Evolutionary conservation across 73 alveolate species (phyloP).

Genomic region (Paramecium tetraurelia): DNA sequence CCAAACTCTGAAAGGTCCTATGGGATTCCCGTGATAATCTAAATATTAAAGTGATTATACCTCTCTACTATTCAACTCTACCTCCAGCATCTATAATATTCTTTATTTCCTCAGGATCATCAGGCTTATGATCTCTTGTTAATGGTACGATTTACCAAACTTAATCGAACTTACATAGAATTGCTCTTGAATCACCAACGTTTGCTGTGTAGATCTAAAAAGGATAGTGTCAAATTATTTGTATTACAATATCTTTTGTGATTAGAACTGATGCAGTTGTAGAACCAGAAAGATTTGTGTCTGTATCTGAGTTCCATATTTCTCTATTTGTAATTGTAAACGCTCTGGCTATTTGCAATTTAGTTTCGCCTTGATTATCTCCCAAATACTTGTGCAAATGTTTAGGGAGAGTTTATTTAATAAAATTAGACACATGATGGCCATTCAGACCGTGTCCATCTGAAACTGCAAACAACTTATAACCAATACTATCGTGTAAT

Average conservation of each 20-base stretch:
- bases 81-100: slow-evolving; percentile 77
- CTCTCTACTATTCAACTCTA: slow-evolving; percentile 67
- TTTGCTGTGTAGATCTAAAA: slow-evolving; percentile 1
- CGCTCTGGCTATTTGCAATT: neutral
- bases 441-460: slow-evolving; percentile 98
- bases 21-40: slow-evolving; percentile 69
- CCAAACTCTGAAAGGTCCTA: slow-evolving; percentile 97
- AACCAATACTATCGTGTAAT: neutral
- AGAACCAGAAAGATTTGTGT: slow-evolving; percentile 67
- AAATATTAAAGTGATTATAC: neutral
- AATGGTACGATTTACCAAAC: slow-evolving; percentile 70
- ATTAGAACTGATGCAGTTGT: slow-evolving; percentile 74
- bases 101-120: slow-evolving; percentile 72
- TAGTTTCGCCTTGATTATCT: neutral
- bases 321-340: slow-evolving; percentile 49
- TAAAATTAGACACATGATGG: slow-evolving; percentile 84
- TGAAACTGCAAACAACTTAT: slow-evolving; percentile 82
- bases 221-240: neutral
- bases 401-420: slow-evolving; percentile 72
- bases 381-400: neutral
- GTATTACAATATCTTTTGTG: slow-evolving; percentile 52
- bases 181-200: slow-evolving; percentile 73
- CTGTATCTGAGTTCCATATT: slow-evolving; percentile 62
- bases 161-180: slow-evolving; percentile 77
- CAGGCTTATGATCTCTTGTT: slow-evolving; percentile 91